Base-by-base conservation (phyloP, 2,329 filamentous ascomycete species). In the Plenodomus tracheiphilus region DNA sequence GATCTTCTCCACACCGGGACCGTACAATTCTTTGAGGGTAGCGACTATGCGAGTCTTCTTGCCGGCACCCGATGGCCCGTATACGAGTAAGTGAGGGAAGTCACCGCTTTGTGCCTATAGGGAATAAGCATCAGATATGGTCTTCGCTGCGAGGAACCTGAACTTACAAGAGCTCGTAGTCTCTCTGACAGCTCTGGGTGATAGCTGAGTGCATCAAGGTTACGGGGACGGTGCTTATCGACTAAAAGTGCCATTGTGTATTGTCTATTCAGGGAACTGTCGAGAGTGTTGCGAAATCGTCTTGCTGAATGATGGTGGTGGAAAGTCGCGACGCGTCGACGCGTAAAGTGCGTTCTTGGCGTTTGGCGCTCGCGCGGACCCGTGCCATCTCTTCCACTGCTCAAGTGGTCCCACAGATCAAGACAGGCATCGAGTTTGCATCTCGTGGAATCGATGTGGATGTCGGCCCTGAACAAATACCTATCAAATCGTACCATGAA, bases 41-140 rank as follows among this genome's bases (percentile, higher is more conserved):
- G 94, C 92, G 16, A 97, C 91, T 59, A 97, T 95, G 37, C 94
- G 87, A 1, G 94, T 99, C 76, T 99, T 99, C 75, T 99, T 99
- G 59, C 94, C 94, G 4, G 94, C 94, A 28, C 94, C 94, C 0
- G 93, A 97, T 1, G 94, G 94, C 0, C 94, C 94, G 70, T 97
- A 99, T 57, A 99, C 89, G 54, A 99, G 88, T 39, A 99, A 85
- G 76, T 99, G 95, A 41, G 94, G 94, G 70, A 99, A 99, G 73
- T 99, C 95, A 62, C 93, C 91, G 75, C 89, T 95, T 83, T 95
- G 90, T 46, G 94, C 94, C 92, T 96, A 53, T 15, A 46, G 5
- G 41, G 22, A 43, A n/a, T n/a, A n/a, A n/a, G n/a, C n/a, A n/a
- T 62, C 53, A 57, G 52, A 44, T 51, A 21, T 39, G 30, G 8